Conservation (phyloP, 441 rosid species). For the Brassica hybrid region DNA sequence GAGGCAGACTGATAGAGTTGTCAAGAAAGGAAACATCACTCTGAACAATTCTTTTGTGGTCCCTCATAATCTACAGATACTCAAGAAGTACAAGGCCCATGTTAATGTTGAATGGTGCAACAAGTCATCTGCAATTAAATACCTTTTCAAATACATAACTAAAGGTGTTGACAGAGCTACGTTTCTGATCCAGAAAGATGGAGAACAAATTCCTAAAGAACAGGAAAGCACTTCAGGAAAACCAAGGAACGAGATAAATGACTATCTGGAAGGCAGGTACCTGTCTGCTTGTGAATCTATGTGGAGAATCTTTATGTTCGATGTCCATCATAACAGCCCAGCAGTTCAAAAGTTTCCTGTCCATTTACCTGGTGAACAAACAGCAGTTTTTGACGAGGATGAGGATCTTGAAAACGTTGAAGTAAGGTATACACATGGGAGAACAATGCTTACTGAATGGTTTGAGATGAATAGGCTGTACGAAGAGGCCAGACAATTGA, state of each 20-base stretch:
- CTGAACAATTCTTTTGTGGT: not conserved
- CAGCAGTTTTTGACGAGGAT: not conserved
- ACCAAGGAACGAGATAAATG: not conserved
- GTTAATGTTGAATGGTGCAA: not conserved
- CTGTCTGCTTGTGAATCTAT: not conserved
- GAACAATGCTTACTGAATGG: not conserved
- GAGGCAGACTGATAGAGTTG: not conserved
- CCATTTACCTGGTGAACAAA: not conserved
- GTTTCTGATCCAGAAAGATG: not conserved
- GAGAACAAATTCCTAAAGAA: not conserved
- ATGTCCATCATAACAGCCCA: not conserved
- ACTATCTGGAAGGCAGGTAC: not conserved
- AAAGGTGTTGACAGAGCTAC: not conserved
- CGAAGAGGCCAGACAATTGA: not conserved
- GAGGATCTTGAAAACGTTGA: not conserved
- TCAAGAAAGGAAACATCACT: not conserved
- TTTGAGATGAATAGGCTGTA: not conserved
- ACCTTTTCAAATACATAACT: not conserved
- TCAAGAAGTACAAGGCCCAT: not conserved
- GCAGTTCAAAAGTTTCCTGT: not conserved
- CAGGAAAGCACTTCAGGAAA: not conserved
- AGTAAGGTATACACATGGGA: not conserved
- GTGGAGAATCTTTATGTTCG: not conserved
- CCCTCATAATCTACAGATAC: not conserved
- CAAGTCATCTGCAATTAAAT: not conserved